phyloP scores from a whole-genome alignment of 2,329 filamentous ascomycete genomes.

The Stachybotrys chartarum region DNA sequence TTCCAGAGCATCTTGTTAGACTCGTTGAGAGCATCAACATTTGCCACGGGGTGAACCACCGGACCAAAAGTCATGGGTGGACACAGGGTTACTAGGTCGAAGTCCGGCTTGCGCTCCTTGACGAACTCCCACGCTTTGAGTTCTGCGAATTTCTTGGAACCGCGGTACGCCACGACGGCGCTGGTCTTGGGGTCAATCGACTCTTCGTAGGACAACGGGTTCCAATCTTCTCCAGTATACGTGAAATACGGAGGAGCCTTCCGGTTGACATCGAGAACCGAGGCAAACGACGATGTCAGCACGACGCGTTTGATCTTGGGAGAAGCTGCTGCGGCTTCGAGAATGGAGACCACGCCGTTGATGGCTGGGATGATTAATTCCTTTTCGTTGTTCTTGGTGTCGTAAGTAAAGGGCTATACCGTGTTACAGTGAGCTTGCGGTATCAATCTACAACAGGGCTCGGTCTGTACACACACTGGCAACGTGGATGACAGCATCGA shows the following conservation, averaged over 20 bases:
- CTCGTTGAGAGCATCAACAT: constrained; percentile 29
- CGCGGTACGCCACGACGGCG: constrained; percentile 30
- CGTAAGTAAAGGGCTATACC: constrained; percentile 33
- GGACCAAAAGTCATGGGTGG: constrained; percentile 39
- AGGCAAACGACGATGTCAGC: constrained; percentile 63
- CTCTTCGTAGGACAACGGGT: constrained; percentile 45
- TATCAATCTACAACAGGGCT: no score
- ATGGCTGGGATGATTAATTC: constrained; percentile 38
- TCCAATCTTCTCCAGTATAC: constrained; percentile 50
- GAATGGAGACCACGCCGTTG: constrained; percentile 33
- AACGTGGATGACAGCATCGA: constrained; percentile 36
- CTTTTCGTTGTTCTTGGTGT: constrained; percentile 34
- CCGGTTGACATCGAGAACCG: constrained; percentile 46
- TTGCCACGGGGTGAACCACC: constrained; percentile 28
- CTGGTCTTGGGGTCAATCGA: constrained; percentile 29
- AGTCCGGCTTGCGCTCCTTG: constrained; percentile 23
- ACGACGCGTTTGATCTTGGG: constrained; percentile 26
- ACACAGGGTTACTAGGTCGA: constrained; percentile 37
- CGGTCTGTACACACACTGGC: constrained; percentile 28
- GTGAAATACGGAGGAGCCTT: constrained; percentile 41
- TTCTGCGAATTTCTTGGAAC: constrained; percentile 27
- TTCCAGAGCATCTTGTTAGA: constrained; percentile 34
- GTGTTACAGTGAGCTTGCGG: neutral
- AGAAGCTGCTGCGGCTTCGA: constrained; percentile 21
- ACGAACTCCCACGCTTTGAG: constrained; percentile 26